Evolutionary conservation across 1,284 basidiomycete species (phyloP), one percentile per base, ranked within the genome.

Genomic region (Tilletia walkeri): DNA sequence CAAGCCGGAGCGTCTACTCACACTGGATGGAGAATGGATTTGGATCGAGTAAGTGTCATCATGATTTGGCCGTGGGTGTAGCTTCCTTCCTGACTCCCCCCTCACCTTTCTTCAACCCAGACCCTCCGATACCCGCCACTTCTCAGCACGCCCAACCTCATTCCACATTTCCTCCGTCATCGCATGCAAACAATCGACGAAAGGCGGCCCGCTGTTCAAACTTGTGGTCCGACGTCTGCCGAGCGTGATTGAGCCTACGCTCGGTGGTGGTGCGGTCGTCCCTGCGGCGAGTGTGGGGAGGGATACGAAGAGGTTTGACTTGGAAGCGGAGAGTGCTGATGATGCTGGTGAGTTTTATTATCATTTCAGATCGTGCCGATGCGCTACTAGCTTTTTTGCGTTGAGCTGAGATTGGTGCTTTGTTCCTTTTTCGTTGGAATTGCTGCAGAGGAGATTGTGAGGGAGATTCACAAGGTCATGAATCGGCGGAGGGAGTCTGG

Each of bases 11-110:
- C 66, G 38, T 39, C 89, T 90, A 1, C 88, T 99, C 1, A 95
- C 95, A 12, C 92, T 99, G 70, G 96, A 99, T 83, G 95, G 95
- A 5, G 92, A 91, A 75, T 98, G 97, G 82, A 89, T 97, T 48
- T 93, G 95, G 84, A 82, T 83, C 65, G 81, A 81, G 94, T 94
- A 75, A 74, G 89, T 86, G 1, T 34, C n/a, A 53, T 20, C n/a
- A 56, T 39, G 16, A 49, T 54, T 66, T 38, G 49, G 18, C 38
- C 45, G 24, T 7, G 41, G 14, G 41, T 14, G 41, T 45, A 9
- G 41, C 9, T 14, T 45, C 41, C 41, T 45, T 14, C 41, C 68
- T 18, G n/a, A 54, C 20, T 65, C 39, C 10, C 18, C 20, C 7
- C 54, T 54, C 24, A 54, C 66, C 53, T 36, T 47, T 10, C 68